phyloP scores from a whole-genome alignment of 805 yeast species.

The Suhomyces prunicola region DNA sequence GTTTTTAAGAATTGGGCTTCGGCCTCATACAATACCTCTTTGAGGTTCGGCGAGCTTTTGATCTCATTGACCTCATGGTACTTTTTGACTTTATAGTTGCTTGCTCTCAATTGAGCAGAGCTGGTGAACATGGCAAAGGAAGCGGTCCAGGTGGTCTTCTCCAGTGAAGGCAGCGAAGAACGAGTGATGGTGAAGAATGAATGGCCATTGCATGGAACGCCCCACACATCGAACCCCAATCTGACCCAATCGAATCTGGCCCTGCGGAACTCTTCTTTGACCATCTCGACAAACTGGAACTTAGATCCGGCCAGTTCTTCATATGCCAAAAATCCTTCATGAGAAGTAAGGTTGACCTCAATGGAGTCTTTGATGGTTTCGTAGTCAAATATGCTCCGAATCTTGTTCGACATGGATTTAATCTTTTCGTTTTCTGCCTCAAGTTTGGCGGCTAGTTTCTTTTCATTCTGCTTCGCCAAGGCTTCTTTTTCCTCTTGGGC shows the following conservation, averaged over 20 bases:
- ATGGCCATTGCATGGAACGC: conserved; percentile 5
- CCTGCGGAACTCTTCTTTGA: conserved; percentile 13
- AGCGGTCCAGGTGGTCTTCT: conserved; percentile 9
- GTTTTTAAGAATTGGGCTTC: conserved; percentile 8
- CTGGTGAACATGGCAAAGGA: conserved; percentile 13
- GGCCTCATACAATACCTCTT: conserved; percentile 18
- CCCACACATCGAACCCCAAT: conserved; percentile 36
- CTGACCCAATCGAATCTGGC: conserved; percentile 23
- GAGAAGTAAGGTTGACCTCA: conserved; percentile 3
- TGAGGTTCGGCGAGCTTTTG: conserved; percentile 6
- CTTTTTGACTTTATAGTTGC: conserved; percentile 14
- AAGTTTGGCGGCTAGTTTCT: neutral
- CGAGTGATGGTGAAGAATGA: neutral
- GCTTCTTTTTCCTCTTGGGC: conserved; percentile 14
- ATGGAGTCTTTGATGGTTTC: neutral
- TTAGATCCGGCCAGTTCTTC: conserved; percentile 9
- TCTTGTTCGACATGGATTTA: neutral
- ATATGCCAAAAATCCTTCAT: conserved; percentile 10
- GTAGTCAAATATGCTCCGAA: neutral
- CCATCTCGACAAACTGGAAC: conserved; percentile 8
- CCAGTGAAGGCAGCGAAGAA: neutral
- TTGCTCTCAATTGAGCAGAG: conserved; percentile 11
- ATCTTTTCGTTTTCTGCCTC: neutral
- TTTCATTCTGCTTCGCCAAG: neutral
- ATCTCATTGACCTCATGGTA: neutral